Base-by-base conservation (phyloP, 2,329 filamentous ascomycete genomes). In the Fusarium xylarioides region DNA sequence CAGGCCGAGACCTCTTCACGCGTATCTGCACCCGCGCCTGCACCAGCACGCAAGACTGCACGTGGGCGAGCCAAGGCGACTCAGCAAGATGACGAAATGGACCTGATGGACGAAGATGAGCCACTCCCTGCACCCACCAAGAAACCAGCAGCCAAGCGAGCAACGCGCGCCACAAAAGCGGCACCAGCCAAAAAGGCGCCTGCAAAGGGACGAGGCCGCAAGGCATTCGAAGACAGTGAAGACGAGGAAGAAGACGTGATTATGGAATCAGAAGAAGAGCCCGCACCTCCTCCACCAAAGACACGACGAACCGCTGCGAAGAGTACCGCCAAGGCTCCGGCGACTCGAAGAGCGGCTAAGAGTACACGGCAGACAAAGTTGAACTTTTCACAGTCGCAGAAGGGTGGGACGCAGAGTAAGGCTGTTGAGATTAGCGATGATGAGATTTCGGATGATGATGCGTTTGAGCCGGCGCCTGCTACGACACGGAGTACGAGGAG, bases 391-490 rank as follows among this genome's bases (percentile, higher is more conserved):
- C 82, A 82, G 57, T 74, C 71, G 5, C 71, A 74, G 14, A 76
- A 87, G 68, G 80, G 82, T 7, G 79, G 81, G 12, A 82, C 84
- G 35, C 85, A 87, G 70, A 80, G 85, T 38, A 83, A 85, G 42
- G 83, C 85, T n/a, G 77, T 88, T 21, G 89, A 91, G 76, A 87
- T 91, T 60, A 91, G 90, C 68, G 89, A 91, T 66, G 90, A 92
- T 77, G 90, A 91, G 79, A 90, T 92, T 49, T 89, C 87, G 1
- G 88, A 90, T 63, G 88, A 90, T 47, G 88, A 90, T 79, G 81
- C 85, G 0, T 91, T 92, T 79, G 89, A 91, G 79, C 83, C 87
- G 11, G 83, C 86, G 55, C 85, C 85, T 1, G 72, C 78, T n/a
- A 71, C 71, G 23, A 71, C 81, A 23, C 79, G 76, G n/a, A 74